A percentile compares a stretch with the other conserved stretches of the same genome.
phyloP scores from a whole-genome alignment of 2,329 filamentous ascomycete genomes.

The Aureobasidium sp. region DNA sequence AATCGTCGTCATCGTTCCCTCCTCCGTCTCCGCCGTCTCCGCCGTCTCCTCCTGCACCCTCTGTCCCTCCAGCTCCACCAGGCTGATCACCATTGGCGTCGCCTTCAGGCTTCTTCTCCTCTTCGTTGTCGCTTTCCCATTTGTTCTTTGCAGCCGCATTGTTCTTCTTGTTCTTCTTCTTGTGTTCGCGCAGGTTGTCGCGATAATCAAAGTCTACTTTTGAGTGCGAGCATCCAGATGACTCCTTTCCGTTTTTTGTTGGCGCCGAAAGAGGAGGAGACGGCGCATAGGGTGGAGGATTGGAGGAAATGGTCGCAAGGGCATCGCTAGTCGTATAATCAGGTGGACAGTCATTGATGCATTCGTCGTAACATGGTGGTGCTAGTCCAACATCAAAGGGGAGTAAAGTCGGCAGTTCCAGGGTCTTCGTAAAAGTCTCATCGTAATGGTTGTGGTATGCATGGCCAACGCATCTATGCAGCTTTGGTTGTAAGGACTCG shows the following conservation, averaged over 20 bases:
- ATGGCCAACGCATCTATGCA: conserved; percentile 10
- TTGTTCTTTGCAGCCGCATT: conserved; percentile 32
- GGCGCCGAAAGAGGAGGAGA: not conserved
- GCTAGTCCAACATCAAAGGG: conserved; percentile 15
- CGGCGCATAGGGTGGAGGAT: not conserved
- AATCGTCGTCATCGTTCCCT: conserved; percentile 31
- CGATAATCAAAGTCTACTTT: conserved; percentile 53
- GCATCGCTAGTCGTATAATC: conserved; percentile 39
- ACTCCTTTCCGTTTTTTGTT: not conserved
- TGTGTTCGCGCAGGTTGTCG: conserved; percentile 46
- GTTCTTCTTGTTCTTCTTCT: conserved; percentile 47
- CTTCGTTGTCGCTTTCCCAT: conserved; percentile 42
- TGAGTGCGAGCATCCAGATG: not conserved
- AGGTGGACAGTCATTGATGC: conserved; percentile 36
- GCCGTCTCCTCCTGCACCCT: conserved; percentile 28
- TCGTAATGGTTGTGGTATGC: conserved; percentile 4
- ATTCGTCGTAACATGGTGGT: conserved; percentile 40
- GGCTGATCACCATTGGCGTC: conserved; percentile 32
- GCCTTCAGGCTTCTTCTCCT: conserved; percentile 40
- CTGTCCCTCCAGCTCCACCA: conserved; percentile 26
- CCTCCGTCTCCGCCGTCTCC: conserved; percentile 27
- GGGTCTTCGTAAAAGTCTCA: not conserved
- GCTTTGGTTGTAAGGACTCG: not conserved
- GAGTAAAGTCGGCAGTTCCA: not conserved
- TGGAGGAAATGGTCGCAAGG: conserved; percentile 25